These are phyloP conservation scores for Porphyrellus cyaneotinctus DNA, from an alignment of 768 basidiomycete genomes.

Conservation along the genomic window DNA sequence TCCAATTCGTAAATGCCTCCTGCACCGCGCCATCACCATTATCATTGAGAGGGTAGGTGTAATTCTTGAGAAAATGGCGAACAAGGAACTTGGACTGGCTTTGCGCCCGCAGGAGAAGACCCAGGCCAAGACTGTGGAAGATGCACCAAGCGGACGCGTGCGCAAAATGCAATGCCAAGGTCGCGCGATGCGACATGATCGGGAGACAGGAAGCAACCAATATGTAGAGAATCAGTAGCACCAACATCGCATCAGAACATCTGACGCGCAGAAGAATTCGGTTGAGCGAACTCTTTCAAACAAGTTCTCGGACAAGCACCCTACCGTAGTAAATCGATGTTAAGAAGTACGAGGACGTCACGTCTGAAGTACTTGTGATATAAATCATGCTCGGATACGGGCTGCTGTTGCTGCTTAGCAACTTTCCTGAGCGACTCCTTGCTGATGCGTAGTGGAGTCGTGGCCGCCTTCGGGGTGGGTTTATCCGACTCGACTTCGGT, in stretches of 20 bases:
- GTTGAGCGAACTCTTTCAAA: slow-evolving; percentile 12
- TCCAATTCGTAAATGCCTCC: slow-evolving; percentile 96
- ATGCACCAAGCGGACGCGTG: slow-evolving; percentile 85
- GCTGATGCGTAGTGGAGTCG: neutral
- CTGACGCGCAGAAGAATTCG: slow-evolving; percentile 41
- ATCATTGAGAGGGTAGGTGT: slow-evolving; percentile 75
- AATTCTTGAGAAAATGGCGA: slow-evolving; percentile 91
- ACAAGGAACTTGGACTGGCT: slow-evolving; percentile 86
- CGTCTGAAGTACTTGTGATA: slow-evolving; percentile 86
- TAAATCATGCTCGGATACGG: slow-evolving; percentile 80
- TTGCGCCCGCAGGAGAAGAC: slow-evolving; percentile 79
- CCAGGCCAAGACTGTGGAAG: slow-evolving; percentile 86
- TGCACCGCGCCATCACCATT: slow-evolving; percentile 73
- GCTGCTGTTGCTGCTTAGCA: neutral
- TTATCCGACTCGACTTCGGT: slow-evolving; percentile 55
- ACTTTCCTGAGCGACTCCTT: slow-evolving; percentile 4
- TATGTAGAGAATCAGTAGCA: slow-evolving; percentile 70
- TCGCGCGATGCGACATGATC: slow-evolving; percentile 42
- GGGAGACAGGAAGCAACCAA: slow-evolving; percentile 58
- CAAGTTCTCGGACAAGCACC: slow-evolving; percentile 18
- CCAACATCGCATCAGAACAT: slow-evolving; percentile 78
- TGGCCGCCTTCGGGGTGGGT: slow-evolving; percentile 7
- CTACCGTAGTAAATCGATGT: slow-evolving; percentile 83
- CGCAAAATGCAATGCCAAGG: slow-evolving; percentile 66
- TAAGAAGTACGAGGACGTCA: slow-evolving; percentile 75